Percentiles rank a stretch among this genome's conserved stretches.
Evolutionary conservation across 768 basidiomycete genomes (phyloP).

Genomic region (Agrocybe chaxingu): DNA sequence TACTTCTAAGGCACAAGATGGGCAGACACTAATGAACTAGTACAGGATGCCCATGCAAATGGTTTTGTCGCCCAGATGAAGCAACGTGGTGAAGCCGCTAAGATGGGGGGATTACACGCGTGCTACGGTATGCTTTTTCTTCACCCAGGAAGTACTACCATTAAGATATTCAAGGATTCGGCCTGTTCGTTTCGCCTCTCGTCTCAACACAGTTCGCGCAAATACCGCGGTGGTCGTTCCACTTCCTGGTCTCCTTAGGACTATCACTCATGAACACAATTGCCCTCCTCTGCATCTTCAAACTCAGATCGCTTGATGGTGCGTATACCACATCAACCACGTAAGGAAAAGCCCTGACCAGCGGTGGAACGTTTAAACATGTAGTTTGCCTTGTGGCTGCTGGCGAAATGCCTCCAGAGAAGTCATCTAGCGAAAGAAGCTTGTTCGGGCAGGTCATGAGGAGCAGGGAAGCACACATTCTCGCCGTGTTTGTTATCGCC

Average conservation of each 20-base stretch:
- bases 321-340: not conserved
- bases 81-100: conserved; percentile 45
- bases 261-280: conserved; percentile 55
- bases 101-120: conserved; percentile 49
- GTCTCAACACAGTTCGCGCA: conserved; percentile 80
- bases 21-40: not conserved
- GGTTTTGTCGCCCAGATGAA: conserved; percentile 60
- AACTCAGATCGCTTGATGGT: conserved; percentile 70
- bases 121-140: conserved; percentile 42
- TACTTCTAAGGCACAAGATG: not conserved
- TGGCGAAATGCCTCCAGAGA: conserved; percentile 41
- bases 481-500: conserved; percentile 59
- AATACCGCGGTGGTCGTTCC: conserved; percentile 66
- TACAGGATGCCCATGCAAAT: conserved; percentile 69
- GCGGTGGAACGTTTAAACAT: not conserved
- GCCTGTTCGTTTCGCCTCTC: conserved; percentile 68
- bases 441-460: conserved; percentile 47
- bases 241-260: conserved; percentile 69
- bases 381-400: conserved; percentile 59
- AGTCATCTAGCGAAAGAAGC: conserved; percentile 30
- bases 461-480: conserved; percentile 50
- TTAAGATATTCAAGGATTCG: conserved; percentile 77
- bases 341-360: not conserved
- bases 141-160: conserved; percentile 52
- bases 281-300: conserved; percentile 56